Base-by-base conservation (phyloP, 768 basidiomycete species). In the Suillus bovinus region DNA sequence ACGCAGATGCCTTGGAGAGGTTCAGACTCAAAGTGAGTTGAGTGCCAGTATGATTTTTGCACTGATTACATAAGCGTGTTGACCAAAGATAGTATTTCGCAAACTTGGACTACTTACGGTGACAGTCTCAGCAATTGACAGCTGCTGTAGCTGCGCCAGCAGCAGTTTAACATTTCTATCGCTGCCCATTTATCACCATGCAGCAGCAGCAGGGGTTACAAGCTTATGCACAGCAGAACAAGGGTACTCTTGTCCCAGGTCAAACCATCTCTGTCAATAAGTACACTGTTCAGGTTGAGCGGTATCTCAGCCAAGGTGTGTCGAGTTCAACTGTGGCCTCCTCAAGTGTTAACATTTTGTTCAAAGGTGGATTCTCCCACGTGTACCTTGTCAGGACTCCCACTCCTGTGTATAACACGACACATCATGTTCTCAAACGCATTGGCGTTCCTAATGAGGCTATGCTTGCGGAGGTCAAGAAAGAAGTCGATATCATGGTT, bases 401-500 rank as follows among this genome's bases (percentile, higher is more conserved):
- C 17, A 81, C 85, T 38, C 93, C 94, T 4, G 90, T 99, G 50
- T 90, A 90, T 74, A 93, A 91, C 69, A 95, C 93, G 36, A 94
- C 91, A 24, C 91, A 90, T 69, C 97, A 99, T 82, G 97, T 99
- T 68, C 86, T 99, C 66, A 99, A 99, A 77, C 87, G 96, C 53
- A 95, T 99, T 64, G 95, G 93, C 24, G 95, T 98, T 50, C 83
- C 92, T 29, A 93, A 89, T 72, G 93, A 98, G 72, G 79, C 83
- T 39, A 93, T 96, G 83, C 85, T 99, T 61, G 84, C 87, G 14
- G 96, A 97, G 69, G 96, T 99, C 47, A 91, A 93, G 82, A 94
- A 91, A 77, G 97, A 99, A 76, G 97, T 99, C 50, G 95, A 99
- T 70, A 93, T 99, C 66, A 99, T 99, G 97, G 97, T 98, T 70